Percentiles rank a stretch among this genome's conserved stretches.
phyloP scores from a whole-genome alignment of 2,329 filamentous ascomycete species.

The Aspergillus floridensis region DNA sequence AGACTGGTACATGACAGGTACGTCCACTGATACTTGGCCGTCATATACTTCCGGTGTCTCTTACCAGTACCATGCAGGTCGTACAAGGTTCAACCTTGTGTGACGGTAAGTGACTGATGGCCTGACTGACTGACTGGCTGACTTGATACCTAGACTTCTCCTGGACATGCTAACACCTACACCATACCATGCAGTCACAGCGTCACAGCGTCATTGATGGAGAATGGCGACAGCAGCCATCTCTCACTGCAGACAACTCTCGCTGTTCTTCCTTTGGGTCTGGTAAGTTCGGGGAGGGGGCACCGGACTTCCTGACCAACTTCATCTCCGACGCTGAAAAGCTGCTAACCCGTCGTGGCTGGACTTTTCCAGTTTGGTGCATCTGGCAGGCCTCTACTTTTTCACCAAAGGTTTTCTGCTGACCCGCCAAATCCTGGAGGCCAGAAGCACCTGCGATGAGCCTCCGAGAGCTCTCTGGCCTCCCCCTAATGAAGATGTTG shows the following conservation, averaged over 20 bases:
- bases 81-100: neutral
- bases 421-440: constrained; percentile 72
- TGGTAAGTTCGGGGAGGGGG: neutral
- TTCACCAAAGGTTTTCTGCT: constrained; percentile 94
- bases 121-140: neutral
- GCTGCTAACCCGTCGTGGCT: neutral
- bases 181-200: too few species aligned
- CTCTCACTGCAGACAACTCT: neutral
- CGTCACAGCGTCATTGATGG: too few species aligned
- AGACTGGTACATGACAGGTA: neutral
- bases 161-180: too few species aligned
- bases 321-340: neutral
- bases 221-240: neutral
- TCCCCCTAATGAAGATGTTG: constrained; percentile 62
- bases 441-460: constrained; percentile 11
- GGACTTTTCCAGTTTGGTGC: neutral
- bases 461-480: neutral
- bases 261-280: constrained; percentile 2
- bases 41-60: too few species aligned
- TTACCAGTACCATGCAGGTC: neutral
- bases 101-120: neutral
- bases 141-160: neutral
- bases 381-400: constrained; percentile 43
- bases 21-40: neutral
- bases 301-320: neutral